phyloP scores from a whole-genome alignment of 257 asterid genomes.

The Solanum tacnaense region DNA sequence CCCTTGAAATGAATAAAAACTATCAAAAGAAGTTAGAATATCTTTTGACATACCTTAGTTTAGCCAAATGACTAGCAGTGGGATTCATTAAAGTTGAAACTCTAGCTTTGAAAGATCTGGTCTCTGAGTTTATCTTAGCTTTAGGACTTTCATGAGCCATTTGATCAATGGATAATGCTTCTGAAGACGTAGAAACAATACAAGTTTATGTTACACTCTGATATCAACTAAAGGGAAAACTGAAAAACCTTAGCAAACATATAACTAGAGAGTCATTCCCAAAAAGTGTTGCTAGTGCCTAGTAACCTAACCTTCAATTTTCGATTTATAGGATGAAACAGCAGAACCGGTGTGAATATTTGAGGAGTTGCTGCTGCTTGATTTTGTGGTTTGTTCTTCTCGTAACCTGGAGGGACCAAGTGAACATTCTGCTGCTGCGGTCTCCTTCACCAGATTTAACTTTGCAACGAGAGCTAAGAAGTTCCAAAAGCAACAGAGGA shows the following conservation, averaged over 20 bases:
- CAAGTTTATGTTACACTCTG: not conserved
- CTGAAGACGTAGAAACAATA: not conserved
- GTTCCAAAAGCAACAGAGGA: not conserved
- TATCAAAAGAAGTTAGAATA: not conserved
- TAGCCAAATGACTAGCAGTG: constrained; percentile 2
- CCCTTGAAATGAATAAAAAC: not conserved
- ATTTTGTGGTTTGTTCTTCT: not conserved
- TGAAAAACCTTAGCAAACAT: not conserved
- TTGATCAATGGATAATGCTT: not conserved
- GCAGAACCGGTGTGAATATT: not conserved
- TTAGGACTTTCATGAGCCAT: not conserved
- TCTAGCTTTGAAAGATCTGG: not conserved
- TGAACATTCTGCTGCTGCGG: not conserved
- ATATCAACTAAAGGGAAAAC: not conserved
- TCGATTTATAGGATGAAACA: not conserved
- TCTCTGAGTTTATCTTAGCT: not conserved
- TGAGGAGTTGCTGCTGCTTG: not conserved
- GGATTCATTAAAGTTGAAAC: constrained; percentile 5
- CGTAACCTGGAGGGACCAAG: not conserved
- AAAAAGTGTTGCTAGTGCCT: not conserved
- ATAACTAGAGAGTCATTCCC: not conserved
- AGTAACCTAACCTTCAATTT: constrained; percentile 2
- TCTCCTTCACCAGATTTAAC: constrained; percentile 1
- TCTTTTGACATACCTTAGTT: not conserved
- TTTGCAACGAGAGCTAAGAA: constrained; percentile 14